phyloP scores from a whole-genome alignment of 805 yeast genomes.

The Spathaspora gorwiae region DNA sequence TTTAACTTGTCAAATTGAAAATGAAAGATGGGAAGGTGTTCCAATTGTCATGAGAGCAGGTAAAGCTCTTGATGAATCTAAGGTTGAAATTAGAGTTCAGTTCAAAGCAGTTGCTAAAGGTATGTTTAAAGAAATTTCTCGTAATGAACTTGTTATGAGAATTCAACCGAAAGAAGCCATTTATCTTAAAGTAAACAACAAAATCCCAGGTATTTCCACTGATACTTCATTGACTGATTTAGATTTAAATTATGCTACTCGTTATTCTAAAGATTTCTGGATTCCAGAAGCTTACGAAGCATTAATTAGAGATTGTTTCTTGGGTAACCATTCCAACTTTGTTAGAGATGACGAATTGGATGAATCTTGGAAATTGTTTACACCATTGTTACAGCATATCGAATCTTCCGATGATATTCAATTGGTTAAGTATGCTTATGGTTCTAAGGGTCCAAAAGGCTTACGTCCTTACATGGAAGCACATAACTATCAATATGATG shows the following conservation, averaged over 20 bases:
- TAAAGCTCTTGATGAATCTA: constrained; percentile 90
- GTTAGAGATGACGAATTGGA: constrained; percentile 98
- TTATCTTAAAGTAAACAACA: constrained; percentile 87
- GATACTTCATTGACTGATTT: constrained; percentile 82
- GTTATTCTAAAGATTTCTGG: constrained; percentile 80
- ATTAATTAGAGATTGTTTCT: constrained; percentile 81
- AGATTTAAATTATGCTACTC: constrained; percentile 76
- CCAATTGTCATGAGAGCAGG: constrained; percentile 96
- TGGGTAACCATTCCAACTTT: constrained; percentile 94
- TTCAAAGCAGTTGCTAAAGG: constrained; percentile 83
- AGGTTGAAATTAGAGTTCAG: constrained; percentile 93
- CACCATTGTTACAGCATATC: constrained; percentile 78
- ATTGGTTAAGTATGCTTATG: constrained; percentile 76
- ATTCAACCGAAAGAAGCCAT: constrained; percentile 94
- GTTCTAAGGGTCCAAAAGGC: constrained; percentile 80
- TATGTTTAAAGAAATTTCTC: constrained; percentile 71
- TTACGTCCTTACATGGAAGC: constrained; percentile 56
- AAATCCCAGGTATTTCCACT: constrained; percentile 87
- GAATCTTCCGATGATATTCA: constrained; percentile 64
- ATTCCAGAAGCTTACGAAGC: constrained; percentile 98
- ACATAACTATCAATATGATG: constrained; percentile 71
- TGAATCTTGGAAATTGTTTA: constrained; percentile 86
- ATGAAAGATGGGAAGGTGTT: constrained; percentile 98
- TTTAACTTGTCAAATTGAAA: constrained; percentile 66
- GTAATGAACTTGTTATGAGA: constrained; percentile 91